Base-by-base conservation (phyloP, 257 asterid species). In the Ligustrum vulgare region DNA sequence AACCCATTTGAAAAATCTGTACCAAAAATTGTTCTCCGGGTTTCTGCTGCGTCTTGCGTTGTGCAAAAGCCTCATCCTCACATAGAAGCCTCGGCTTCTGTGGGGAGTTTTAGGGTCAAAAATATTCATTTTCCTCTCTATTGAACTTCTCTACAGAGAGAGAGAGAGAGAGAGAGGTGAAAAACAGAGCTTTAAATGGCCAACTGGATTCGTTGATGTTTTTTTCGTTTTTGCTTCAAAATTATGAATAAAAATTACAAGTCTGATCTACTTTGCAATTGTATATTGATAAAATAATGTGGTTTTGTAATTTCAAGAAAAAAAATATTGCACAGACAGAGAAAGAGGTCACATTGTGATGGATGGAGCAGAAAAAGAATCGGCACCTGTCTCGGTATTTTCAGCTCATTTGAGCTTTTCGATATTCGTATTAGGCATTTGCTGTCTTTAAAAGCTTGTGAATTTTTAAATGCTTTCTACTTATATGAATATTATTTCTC, bases 31-130 rank as follows among this genome's bases (percentile, higher is more conserved):
- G 73, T 78, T 81, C 69, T 86, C 81, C 28, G 75, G 12, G 62
- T 71, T 71, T 36, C 81, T 74, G 76, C 34, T 60, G 78, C 67
- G 58, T 79, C 82, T 81, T 43, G 80, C 15, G 69, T 78, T 77
- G 75, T 81, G 85, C 60, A 82, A 69, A 49, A 92, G 75, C 86
- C 83, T 92, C 97, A 94, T 94, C 76, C 82, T 89, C 2, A 88
- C 89, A 71, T 85, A 86, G 77, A 92, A 88, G 12, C 93, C 94
- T 80, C 85, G 87, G 86, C 43, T 90, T 73, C 72, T 82, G 69
- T 77, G n/a, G 20, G 83, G 78, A 63, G 70, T 78, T 22, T 72
- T 77, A 7, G 73, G 36, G 74, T 86, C 92, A 25, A 73, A n/a
- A 84, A 82, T 77, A 28, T 72, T 15, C 84, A 80, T 73, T 58